These are phyloP conservation scores for Candolleomyces efflorescens DNA, from an alignment of 768 basidiomycete species.

Conservation along the genomic window DNA sequence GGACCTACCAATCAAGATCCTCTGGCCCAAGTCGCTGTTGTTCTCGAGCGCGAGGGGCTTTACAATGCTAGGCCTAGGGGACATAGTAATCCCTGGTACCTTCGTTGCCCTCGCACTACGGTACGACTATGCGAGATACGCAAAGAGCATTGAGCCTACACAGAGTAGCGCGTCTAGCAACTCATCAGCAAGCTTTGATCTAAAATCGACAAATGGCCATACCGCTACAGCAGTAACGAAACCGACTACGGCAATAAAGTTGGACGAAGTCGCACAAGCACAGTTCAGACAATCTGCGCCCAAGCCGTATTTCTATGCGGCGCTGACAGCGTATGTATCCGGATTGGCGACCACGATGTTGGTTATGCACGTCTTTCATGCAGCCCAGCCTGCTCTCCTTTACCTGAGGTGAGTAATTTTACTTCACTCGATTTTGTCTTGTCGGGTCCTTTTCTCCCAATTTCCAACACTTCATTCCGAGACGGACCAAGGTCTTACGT, in stretches of 20 bases:
- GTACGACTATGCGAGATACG: constrained; percentile 52
- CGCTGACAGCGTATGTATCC: constrained; percentile 64
- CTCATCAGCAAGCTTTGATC: neutral
- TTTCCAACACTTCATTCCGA: too few relatives aligned
- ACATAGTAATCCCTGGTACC: constrained; percentile 62
- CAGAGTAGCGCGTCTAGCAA: neutral
- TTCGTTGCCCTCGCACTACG: constrained; percentile 85
- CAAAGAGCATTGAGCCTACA: neutral
- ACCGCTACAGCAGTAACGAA: constrained; percentile 7
- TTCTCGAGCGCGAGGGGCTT: constrained; percentile 54
- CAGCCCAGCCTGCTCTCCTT: constrained; percentile 87
- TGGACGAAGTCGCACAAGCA: neutral
- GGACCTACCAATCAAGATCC: constrained; percentile 90
- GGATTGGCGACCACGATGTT: constrained; percentile 76
- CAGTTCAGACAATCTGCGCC: constrained; percentile 26
- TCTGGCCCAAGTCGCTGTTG: constrained; percentile 70
- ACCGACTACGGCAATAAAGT: neutral
- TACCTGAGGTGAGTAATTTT: constrained; percentile 73
- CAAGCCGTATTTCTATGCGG: constrained; percentile 75
- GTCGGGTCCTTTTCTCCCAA: neutral
- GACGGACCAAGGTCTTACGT: neutral
- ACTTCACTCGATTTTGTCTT: neutral
- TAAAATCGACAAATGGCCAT: constrained; percentile 29
- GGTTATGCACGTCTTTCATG: constrained; percentile 75
- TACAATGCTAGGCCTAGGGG: constrained; percentile 91